Base-by-base conservation (phyloP, 768 basidiomycete genomes). In the Calocybe cyanea region DNA sequence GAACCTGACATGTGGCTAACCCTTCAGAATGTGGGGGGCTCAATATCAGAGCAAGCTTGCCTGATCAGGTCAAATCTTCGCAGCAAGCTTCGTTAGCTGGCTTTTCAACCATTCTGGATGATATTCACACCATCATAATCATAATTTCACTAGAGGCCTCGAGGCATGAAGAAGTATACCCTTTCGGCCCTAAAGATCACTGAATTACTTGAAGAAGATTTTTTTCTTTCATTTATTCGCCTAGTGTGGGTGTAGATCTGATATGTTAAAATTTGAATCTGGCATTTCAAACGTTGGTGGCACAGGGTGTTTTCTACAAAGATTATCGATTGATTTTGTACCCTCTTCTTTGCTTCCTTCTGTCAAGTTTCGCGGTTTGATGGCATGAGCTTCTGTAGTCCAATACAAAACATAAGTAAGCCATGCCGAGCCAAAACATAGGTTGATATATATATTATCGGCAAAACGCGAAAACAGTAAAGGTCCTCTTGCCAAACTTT, bases 281-380 rank as follows among this genome's bases (percentile, higher is more conserved):
- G 48, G 14, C 23, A 24, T 19, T 40, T 35, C 21, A 15, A 30
- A 31, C 21, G 21, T 9, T 33, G 24, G 18, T 17, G 18, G 25
- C 24, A 14, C 2, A n/a, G 14, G 17, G 33, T 36, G 45, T 20
- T 24, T 14, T 23, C 10, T 41, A 32, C 21, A 38, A 32, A 48
- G 55, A 57, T 57, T 51, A 57, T 52, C 55, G 55, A 57, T 57
- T 35, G 55, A 52, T 54, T 49, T 41, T 38, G 19, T 18, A 7
- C 36, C 20, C 15, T 18, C 25, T 20, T 34, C 7, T 19, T 31
- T 43, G 39, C 14, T 25, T 34, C 5, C 17, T 31, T 45, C 15
- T n/a, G 7, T 21, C 33, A n/a, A 7, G 34, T 15, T 25, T 14
- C 20, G 9, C 17, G 41, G 28, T 20, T 33, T 20, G 33, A 33